Evolutionary conservation across 495 filamentous ascomycete genomes (phyloP), one percentile per base, ranked within the genome.

Genomic region (Penicillium waksmanii): DNA sequence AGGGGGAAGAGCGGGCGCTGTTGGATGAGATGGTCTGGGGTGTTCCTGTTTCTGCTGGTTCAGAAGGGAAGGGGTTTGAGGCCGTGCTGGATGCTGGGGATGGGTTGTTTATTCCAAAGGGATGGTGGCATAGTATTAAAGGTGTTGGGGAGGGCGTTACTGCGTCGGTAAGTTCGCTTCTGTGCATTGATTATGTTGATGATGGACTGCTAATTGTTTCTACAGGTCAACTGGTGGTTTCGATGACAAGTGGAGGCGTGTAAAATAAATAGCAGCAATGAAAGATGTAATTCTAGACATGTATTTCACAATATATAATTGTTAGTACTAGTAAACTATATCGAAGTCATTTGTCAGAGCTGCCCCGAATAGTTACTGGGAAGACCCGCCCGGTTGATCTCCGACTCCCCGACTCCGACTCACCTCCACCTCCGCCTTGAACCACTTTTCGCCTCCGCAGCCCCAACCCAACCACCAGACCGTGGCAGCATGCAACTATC

Each of bases 91-190:
- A 73, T 3, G 74, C 80, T 13, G 87, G 89, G 0, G 93, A 97
- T 78, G 86, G 80, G 0, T 57, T 98, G 44, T 97, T 94, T 69
- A 93, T 98, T 55, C 95, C 94, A 0, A 86, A 84, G 58, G 92
- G 91, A 12, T 98, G 93, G 92, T 98, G 95, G 95, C 95, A 98
- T 82, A 92, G 90, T 68, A 85, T 98, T 51, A 88, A 85, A 66
- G 91, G 93, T 19, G 65, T 85, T 52, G 89, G 87, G 13, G 63
- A 78, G 19, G 82, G 85, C 13, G 81, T 89, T 34, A 89, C 80
- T 48, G 88, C 75, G 51, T 91, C 89, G 61, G 89, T 90, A 69
- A 77, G 84, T 78, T 12, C 42, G 5, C 8, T 49, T 3, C 43
- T 43, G 27, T 3, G 3, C 9, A 27, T 3, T 27, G 10, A 11